Conservation (phyloP, 345 rosid genomes). For the Brassica cretica region DNA sequence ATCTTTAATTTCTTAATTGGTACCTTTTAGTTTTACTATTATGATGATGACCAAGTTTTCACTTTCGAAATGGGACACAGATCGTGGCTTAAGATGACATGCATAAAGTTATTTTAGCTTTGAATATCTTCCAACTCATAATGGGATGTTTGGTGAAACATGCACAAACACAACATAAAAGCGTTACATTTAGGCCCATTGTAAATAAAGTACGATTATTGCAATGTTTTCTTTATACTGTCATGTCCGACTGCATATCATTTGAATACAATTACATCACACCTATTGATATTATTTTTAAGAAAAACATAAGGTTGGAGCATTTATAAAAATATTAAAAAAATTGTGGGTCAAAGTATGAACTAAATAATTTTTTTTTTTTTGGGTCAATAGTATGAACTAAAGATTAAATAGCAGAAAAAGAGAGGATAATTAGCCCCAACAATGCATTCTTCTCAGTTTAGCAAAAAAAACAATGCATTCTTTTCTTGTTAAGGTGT, state of each 20-base stretch:
- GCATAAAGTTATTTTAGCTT: conserved; percentile 32
- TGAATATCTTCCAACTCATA: conserved; percentile 24
- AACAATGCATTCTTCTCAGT: background rate
- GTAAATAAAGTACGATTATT: conserved; percentile 29
- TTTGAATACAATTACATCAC: background rate
- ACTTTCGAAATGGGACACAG: conserved; percentile 36
- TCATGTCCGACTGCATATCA: conserved; percentile 29
- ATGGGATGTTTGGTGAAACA: conserved; percentile 42
- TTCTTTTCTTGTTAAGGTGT: background rate
- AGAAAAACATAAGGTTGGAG: background rate
- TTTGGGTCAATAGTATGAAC: background rate
- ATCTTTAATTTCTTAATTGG: background rate
- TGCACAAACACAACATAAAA: conserved; percentile 37
- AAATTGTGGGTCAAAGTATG: too few species aligned
- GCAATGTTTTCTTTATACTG: conserved; percentile 26
- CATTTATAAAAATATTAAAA: background rate
- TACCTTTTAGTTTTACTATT: conserved; percentile 28
- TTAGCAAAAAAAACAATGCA: background rate
- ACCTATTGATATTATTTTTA: background rate
- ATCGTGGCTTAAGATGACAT: conserved; percentile 25
- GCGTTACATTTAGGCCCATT: conserved; percentile 11
- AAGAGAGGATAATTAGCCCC: background rate
- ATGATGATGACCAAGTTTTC: conserved; percentile 31
- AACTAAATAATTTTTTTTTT: too few species aligned
- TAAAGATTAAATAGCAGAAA: background rate